Base-by-base conservation (phyloP, 805 yeast genomes). In the Saccharomycopsis malanga region DNA sequence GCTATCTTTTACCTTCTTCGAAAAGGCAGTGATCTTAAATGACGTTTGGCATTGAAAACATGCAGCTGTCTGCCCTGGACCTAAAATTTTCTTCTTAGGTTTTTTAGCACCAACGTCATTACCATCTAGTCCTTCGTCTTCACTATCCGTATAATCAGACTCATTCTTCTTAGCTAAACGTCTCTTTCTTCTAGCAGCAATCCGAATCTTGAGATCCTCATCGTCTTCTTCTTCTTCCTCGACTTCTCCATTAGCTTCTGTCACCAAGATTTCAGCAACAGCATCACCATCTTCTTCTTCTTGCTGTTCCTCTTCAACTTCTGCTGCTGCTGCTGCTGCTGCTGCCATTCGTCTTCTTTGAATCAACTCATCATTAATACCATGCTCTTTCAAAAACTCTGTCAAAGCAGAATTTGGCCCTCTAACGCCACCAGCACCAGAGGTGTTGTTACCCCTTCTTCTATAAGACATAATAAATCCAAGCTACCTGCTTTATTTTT, bases 331-430 rank as follows among this genome's bases (percentile, higher is more conserved):
- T 14, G 52, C 58, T 29, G 56, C 58, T 7, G 64, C 51, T 62
- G 50, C 61, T 68, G 72, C 49, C 71, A 15, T 56, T 46, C 32
- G 55, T 49, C 72, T 60, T 42, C 67, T 66, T 58, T 88, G 71
- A 60, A 87, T 87, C 36, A 77, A 79, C 48, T 80, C 87, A 1
- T 96, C 87, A 58, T 70, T 83, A 65, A 89, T 89, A 30, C 97
- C 97, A 63, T 88, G 95, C 48, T 83, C 87, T 42, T 88, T 71
- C 51, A 89, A 71, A 58, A 89, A 89, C 63, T 85, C 93, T 0
- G 96, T 89, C 55, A 89, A 69, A 0, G 97, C 97, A 55, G 94
- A 83, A 67, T 86, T 87, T 39, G 95, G 76, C 1, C 76, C 76
- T 50, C 68, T 63, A 48, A 70, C 66, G 2, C 61, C 60, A n/a